phyloP scores from a whole-genome alignment of 805 yeast genomes.

The Metschnikowia colocasiae region DNA sequence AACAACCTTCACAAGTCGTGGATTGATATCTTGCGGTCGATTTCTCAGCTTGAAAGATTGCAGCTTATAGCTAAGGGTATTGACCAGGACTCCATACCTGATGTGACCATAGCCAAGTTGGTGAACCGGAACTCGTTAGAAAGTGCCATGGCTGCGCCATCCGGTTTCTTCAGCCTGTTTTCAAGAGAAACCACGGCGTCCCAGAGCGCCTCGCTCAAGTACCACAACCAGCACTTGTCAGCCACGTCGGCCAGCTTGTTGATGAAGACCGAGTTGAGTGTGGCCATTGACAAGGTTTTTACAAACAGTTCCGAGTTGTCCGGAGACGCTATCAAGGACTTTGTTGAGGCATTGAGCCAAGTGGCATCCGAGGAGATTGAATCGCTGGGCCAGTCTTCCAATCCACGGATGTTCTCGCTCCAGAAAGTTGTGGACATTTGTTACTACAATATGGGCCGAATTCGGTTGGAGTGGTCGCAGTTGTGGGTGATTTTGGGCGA shows the following conservation, averaged over 20 bases:
- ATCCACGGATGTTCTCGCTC: constrained; percentile 87
- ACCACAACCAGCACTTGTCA: constrained; percentile 65
- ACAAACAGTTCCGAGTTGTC: constrained; percentile 74
- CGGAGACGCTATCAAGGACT: constrained; percentile 81
- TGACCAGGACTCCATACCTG: constrained; percentile 81
- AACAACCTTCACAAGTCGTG: constrained; percentile 67
- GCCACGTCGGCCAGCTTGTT: constrained; percentile 55
- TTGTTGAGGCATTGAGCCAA: constrained; percentile 80
- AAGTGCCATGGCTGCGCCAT: constrained; percentile 39
- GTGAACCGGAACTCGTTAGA: constrained; percentile 50
- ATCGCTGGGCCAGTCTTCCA: constrained; percentile 72
- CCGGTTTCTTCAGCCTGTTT: constrained; percentile 56
- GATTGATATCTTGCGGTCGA: constrained; percentile 75
- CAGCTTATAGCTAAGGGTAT: constrained; percentile 86
- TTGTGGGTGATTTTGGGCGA: constrained; percentile 93
- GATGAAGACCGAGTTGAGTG: constrained; percentile 65
- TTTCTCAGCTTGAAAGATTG: constrained; percentile 88
- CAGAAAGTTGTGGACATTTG: constrained; percentile 97
- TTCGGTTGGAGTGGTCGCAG: constrained; percentile 93
- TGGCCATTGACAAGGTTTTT: constrained; percentile 82
- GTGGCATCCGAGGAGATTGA: constrained; percentile 90
- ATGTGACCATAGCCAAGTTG: constrained; percentile 70
- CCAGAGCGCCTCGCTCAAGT: constrained; percentile 67
- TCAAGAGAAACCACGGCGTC: constrained; percentile 49
- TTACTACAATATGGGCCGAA: constrained; percentile 95